Conservation (phyloP, 1,284 basidiomycete genomes). For the Termitomyces sp. region DNA sequence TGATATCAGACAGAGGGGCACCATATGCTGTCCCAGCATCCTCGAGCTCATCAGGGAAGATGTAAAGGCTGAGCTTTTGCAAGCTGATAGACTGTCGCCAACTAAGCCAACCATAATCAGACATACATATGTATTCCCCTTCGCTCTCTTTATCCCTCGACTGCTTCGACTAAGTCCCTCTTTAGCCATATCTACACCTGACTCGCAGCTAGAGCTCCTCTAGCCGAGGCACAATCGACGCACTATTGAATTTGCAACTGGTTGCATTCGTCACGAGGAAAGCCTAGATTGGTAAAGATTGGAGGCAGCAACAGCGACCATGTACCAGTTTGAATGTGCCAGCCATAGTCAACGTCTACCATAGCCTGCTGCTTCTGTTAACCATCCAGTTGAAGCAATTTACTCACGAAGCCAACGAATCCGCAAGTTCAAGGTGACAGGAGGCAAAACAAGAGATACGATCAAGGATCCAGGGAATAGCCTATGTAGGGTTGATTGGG, state of each 20-base stretch:
- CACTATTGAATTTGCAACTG: neutral
- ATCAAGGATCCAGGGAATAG: constrained; percentile 12
- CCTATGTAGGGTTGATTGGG: constrained; percentile 6
- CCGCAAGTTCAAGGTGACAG: neutral
- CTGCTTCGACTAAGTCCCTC: no score
- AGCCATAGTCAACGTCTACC: neutral
- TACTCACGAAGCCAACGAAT: neutral
- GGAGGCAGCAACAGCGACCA: neutral
- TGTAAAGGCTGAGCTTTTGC: constrained; percentile 34
- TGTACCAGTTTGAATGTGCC: neutral
- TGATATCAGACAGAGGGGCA: constrained; percentile 40
- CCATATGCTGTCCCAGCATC: constrained; percentile 42
- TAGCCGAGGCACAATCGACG: neutral
- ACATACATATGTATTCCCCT: neutral
- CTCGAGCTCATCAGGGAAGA: constrained; percentile 45
- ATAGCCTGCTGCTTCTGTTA: neutral
- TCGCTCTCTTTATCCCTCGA: no score
- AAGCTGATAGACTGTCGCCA: no score
- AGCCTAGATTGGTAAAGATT: neutral
- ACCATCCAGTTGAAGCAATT: neutral
- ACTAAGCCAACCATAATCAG: no score
- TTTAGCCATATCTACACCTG: no score
- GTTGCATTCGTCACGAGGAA: neutral
- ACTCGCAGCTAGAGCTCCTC: no score
- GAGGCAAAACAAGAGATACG: constrained; percentile 8